Conservation (phyloP, 2,329 filamentous ascomycete species). For the Aspergillus puulaauensis region DNA sequence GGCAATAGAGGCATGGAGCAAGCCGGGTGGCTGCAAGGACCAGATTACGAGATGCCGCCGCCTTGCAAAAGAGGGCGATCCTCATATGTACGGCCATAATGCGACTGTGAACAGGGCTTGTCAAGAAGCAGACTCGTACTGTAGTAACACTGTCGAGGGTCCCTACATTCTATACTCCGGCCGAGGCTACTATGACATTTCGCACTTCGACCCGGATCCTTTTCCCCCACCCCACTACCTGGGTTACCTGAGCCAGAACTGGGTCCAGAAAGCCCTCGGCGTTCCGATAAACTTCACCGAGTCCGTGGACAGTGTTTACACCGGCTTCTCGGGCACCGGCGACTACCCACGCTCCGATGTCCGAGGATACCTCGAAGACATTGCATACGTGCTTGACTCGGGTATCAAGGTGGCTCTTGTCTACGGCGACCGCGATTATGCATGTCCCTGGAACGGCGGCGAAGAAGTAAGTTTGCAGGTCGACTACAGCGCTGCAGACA, state of each 20-base stretch:
- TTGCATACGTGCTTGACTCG: constrained; percentile 54
- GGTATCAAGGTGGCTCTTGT: constrained; percentile 58
- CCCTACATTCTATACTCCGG: constrained; percentile 44
- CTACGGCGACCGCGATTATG: constrained; percentile 60
- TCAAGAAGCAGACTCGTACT: constrained; percentile 46
- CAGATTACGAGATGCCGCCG: constrained; percentile 53
- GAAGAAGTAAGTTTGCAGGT: constrained; percentile 53
- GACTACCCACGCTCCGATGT: constrained; percentile 51
- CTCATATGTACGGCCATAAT: constrained; percentile 49
- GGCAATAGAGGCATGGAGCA: constrained; percentile 47
- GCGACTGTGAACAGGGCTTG: constrained; percentile 48
- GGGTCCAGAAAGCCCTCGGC: constrained; percentile 59
- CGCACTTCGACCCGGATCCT: constrained; percentile 51
- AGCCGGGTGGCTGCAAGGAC: constrained; percentile 54
- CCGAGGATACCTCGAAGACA: constrained; percentile 35
- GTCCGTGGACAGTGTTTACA: constrained; percentile 43
- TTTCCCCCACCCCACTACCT: constrained; percentile 55
- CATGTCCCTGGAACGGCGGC: constrained; percentile 59
- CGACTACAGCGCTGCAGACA: constrained; percentile 42
- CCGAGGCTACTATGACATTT: constrained; percentile 59
- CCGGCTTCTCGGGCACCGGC: constrained; percentile 48
- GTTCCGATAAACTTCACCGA: constrained; percentile 60
- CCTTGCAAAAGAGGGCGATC: constrained; percentile 50
- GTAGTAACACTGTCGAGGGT: constrained; percentile 45
- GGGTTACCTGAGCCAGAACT: constrained; percentile 57